These are phyloP conservation scores for Nidularia sp. DNA, from an alignment of 768 basidiomycete species.

Conservation along the genomic window DNA sequence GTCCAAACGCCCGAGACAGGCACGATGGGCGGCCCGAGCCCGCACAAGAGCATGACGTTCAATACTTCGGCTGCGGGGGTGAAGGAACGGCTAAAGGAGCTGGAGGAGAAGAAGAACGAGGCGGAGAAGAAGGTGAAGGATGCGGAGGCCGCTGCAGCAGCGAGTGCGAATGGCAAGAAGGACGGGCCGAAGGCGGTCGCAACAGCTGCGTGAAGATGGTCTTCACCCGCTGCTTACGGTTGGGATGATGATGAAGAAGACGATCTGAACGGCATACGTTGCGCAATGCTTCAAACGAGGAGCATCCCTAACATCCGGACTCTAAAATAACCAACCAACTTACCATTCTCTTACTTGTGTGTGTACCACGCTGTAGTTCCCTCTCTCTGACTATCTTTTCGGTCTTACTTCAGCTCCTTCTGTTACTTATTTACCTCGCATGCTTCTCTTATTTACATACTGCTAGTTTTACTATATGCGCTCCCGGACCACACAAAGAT, in stretches of 20 bases:
- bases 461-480: neutral
- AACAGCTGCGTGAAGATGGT: conserved; percentile 36
- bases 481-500: no score
- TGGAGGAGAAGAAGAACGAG: conserved; percentile 60
- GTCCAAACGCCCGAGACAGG: conserved; percentile 63
- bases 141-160: conserved; percentile 60
- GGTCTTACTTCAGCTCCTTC: neutral
- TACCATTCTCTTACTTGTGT: conserved; percentile 12
- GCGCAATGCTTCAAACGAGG: no score
- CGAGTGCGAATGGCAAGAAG: conserved; percentile 57
- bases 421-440: conserved; percentile 1
- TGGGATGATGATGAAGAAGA: neutral
- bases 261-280: no score
- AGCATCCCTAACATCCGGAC: no score
- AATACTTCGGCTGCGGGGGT: conserved; percentile 44
- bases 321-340: no score
- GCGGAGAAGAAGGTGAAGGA: conserved; percentile 65
- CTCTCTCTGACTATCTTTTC: neutral
- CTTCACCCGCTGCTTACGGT: no score
- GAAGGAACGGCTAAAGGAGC: conserved; percentile 55
- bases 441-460: neutral
- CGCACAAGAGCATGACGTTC: conserved; percentile 68
- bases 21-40: conserved; percentile 60
- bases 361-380: conserved; percentile 20
- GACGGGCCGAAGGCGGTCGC: conserved; percentile 50